These are phyloP conservation scores for Talaromyces marneffei DNA, from an alignment of 2,329 filamentous ascomycete genomes.

Conservation along the genomic window DNA sequence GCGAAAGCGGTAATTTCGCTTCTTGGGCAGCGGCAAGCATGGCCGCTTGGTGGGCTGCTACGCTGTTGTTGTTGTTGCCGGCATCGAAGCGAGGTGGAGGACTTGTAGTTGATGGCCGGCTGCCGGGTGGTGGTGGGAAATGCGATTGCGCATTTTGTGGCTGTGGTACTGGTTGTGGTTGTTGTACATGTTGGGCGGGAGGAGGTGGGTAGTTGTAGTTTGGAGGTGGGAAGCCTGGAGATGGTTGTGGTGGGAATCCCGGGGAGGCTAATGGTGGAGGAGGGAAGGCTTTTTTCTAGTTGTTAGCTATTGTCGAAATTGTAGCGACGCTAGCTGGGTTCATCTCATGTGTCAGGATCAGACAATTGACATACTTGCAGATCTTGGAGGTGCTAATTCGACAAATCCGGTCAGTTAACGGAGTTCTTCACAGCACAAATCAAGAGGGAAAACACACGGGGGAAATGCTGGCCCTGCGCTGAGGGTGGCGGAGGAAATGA, in stretches of 20 bases:
- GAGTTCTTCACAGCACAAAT: background rate
- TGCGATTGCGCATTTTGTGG: background rate
- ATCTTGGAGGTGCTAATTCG: slow-evolving; percentile 13
- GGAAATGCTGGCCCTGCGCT: slow-evolving; percentile 14
- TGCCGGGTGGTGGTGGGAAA: slow-evolving; percentile 9
- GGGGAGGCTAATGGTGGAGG: slow-evolving; percentile 21
- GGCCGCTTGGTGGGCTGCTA: slow-evolving; percentile 41
- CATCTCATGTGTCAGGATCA: background rate
- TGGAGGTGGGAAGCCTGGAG: slow-evolving; percentile 19
- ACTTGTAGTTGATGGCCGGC: slow-evolving; percentile 5
- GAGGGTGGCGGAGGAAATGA: slow-evolving; percentile 15
- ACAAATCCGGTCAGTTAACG: background rate
- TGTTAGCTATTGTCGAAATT: background rate
- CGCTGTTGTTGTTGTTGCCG: background rate
- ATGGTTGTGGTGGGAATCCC: slow-evolving; percentile 18
- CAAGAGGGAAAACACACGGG: slow-evolving; percentile 14
- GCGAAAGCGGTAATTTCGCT: slow-evolving; percentile 88
- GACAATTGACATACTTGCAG: slow-evolving; percentile 12
- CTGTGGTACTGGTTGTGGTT: background rate
- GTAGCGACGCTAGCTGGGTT: background rate
- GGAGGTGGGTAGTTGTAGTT: slow-evolving; percentile 16
- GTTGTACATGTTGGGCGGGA: background rate
- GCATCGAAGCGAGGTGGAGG: slow-evolving; percentile 1
- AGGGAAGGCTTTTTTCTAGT: slow-evolving; percentile 18
- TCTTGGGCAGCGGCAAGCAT: slow-evolving; percentile 82